Percentiles rank a stretch among this genome's conserved stretches.
Evolutionary conservation across 371 early-diverging fungal genomes (phyloP).

Genomic region (Mortierella sp.): DNA sequence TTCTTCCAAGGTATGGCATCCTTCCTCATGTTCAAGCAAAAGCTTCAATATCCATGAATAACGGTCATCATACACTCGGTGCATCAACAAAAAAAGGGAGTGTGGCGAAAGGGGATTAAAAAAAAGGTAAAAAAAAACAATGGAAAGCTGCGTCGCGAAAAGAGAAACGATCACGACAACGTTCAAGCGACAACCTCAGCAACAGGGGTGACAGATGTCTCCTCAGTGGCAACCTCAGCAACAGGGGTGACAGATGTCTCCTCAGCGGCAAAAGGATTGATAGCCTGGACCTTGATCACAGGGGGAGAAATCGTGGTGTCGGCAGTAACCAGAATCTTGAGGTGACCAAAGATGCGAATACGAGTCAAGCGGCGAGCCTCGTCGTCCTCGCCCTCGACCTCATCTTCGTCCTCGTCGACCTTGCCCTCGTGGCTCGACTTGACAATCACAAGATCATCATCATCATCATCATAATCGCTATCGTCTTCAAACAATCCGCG

Average conservation of each 20-base stretch:
- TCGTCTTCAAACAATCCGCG: constrained; percentile 53
- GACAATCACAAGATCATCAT: constrained; percentile 1
- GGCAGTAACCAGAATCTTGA: constrained; percentile 73
- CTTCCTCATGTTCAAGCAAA: not conserved
- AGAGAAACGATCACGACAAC: not conserved
- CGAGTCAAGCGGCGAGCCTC: constrained; percentile 34
- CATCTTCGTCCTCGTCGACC: constrained; percentile 48
- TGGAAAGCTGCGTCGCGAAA: not conserved
- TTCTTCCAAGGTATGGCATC: not conserved
- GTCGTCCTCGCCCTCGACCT: constrained; percentile 39
- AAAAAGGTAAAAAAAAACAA: not conserved
- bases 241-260: not conserved
- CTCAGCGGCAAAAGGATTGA: constrained; percentile 65
- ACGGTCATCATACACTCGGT: not conserved
- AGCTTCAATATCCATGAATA: not conserved
- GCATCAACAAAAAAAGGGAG: not conserved
- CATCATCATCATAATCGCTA: constrained; percentile 44
- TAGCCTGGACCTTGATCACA: constrained; percentile 73
- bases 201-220: not conserved
- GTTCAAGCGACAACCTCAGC: not conserved
- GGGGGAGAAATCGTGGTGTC: constrained; percentile 80
- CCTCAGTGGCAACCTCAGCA: not conserved
- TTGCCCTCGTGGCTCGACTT: constrained; percentile 32
- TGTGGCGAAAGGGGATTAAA: not conserved
- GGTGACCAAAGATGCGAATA: constrained; percentile 71